phyloP scores from a whole-genome alignment of 2,329 filamentous ascomycete species.

The Graphilbum fragrans region DNA sequence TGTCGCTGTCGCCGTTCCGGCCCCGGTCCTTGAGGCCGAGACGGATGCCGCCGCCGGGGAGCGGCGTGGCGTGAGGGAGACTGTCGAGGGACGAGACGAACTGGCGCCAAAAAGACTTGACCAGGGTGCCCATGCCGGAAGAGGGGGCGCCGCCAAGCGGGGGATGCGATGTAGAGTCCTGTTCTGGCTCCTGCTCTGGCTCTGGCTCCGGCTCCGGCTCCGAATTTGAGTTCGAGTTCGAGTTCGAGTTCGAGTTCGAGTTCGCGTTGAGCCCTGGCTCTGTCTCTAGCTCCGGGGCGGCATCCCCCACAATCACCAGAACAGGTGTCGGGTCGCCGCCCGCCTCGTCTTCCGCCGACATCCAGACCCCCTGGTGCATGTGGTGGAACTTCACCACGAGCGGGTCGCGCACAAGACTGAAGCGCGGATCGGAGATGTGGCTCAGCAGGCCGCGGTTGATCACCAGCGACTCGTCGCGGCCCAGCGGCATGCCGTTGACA shows the following conservation, averaged over 20 bases:
- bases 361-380: conserved; percentile 58
- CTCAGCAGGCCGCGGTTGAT: conserved; percentile 65
- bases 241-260: no score
- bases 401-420: conserved; percentile 63
- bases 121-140: conserved; percentile 25
- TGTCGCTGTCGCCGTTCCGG: not conserved
- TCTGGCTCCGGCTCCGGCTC: no score
- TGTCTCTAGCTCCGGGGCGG: no score
- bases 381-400: conserved; percentile 24
- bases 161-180: no score
- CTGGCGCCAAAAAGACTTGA: conserved; percentile 33
- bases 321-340: no score
- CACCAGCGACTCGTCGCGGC: conserved; percentile 78
- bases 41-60: not conserved
- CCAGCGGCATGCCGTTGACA: conserved; percentile 69
- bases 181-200: no score
- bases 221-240: no score
- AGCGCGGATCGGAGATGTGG: conserved; percentile 71
- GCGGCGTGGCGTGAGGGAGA: conserved; percentile 11
- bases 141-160: conserved; percentile 3
- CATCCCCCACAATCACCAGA: no score
- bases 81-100: conserved; percentile 28
- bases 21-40: not conserved
- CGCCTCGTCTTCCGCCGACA: conserved; percentile 35
- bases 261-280: no score